These are phyloP conservation scores for Ophiostoma ips DNA, from an alignment of 2,329 filamentous ascomycete genomes.

Conservation along the genomic window DNA sequence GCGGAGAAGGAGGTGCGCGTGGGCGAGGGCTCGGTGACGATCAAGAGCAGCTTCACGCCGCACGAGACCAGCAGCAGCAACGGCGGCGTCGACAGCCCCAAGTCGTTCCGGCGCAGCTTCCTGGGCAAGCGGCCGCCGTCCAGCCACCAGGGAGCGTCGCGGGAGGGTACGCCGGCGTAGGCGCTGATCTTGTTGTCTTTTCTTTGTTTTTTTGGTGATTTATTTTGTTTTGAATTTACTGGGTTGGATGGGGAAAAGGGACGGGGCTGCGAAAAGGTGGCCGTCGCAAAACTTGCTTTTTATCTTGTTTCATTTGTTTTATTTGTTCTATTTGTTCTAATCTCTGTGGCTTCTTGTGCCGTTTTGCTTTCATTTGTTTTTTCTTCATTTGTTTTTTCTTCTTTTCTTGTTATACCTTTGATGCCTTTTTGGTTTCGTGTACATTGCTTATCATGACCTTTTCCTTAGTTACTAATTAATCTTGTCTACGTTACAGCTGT, in stretches of 20 bases:
- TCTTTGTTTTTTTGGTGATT: not conserved
- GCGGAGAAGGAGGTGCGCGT: constrained; percentile 61
- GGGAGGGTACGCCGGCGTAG: constrained; percentile 26
- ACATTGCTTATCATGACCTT: not conserved
- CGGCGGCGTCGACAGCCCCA: constrained; percentile 27
- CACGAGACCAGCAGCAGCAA: constrained; percentile 23
- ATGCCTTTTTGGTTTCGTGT: not conserved
- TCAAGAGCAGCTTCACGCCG: constrained; percentile 59
- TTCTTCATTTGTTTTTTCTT: not conserved
- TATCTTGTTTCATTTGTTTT: not conserved
- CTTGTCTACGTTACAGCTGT: too few relatives aligned
- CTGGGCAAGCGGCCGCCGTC: constrained; percentile 32
- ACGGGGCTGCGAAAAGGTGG: not conserved
- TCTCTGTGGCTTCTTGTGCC: too few relatives aligned
- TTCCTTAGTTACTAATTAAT: too few relatives aligned
- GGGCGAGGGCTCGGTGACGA: constrained; percentile 55
- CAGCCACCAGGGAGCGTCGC: constrained; percentile 28
- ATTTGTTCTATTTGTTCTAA: not conserved
- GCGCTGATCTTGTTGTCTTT: not conserved
- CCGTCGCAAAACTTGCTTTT: too few relatives aligned
- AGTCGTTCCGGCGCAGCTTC: constrained; percentile 37
- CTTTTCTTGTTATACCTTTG: not conserved
- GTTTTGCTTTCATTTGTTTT: too few relatives aligned
- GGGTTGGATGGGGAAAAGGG: not conserved
- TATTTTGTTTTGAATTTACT: not conserved